Conservation (phyloP, 2,329 filamentous ascomycete species). For the Penicillium sp. region DNA sequence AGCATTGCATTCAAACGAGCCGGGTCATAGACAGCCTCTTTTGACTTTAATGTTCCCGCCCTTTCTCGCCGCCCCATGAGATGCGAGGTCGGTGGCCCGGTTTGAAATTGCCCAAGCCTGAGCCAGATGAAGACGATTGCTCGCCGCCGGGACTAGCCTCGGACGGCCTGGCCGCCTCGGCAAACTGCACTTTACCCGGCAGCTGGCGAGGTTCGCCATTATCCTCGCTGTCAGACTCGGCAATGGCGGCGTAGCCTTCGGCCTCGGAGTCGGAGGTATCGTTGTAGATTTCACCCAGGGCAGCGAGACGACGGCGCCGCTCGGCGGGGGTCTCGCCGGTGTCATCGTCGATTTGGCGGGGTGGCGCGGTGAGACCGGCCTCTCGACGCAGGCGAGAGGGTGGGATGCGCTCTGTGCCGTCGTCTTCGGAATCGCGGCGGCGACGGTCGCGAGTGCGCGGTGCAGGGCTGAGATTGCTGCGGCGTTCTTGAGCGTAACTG, state of each 20-base stretch:
- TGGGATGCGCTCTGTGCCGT: slow-evolving; percentile 46
- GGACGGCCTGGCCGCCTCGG: slow-evolving; percentile 33
- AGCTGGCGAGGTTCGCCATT: slow-evolving; percentile 21
- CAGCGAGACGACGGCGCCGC: slow-evolving; percentile 48
- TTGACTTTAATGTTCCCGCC: slow-evolving; percentile 23
- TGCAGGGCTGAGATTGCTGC: slow-evolving; percentile 36
- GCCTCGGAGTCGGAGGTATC: slow-evolving; percentile 31
- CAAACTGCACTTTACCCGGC: slow-evolving; percentile 35
- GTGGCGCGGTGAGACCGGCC: slow-evolving; percentile 30
- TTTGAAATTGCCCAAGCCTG: slow-evolving; percentile 18
- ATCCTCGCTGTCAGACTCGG: slow-evolving; percentile 29
- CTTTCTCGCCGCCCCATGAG: slow-evolving; percentile 47
- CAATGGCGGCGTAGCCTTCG: slow-evolving; percentile 9
- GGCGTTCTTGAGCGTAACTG: slow-evolving; percentile 43
- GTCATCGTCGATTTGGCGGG: slow-evolving; percentile 35
- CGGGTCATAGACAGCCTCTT: neutral
- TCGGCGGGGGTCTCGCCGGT: slow-evolving; percentile 49
- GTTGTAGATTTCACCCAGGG: slow-evolving; percentile 39
- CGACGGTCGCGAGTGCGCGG: slow-evolving; percentile 23
- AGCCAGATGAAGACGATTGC: slow-evolving; percentile 21
- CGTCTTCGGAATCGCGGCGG: slow-evolving; percentile 44
- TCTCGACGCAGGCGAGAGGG: slow-evolving; percentile 38
- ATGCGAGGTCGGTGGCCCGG: slow-evolving; percentile 34
- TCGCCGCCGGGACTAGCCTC: slow-evolving; percentile 13
- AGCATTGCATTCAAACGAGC: neutral